phyloP scores from a whole-genome alignment of 192 early-diverging fungal species.

The Linderina pennispora region DNA sequence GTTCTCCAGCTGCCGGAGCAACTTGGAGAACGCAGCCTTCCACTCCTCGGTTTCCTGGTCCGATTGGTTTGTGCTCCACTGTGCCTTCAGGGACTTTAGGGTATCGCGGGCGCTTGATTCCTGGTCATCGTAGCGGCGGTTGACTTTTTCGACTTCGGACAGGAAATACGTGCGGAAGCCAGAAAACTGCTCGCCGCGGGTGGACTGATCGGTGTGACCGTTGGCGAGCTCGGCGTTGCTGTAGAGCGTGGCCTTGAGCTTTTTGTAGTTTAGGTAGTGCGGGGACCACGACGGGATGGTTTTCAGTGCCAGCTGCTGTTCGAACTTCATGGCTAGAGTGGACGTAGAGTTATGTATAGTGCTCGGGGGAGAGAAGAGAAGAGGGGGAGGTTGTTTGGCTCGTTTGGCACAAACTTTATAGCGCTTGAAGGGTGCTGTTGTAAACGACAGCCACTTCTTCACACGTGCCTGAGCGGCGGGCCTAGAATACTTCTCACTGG shows the following conservation, averaged over 20 bases:
- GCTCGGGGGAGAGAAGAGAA: no score
- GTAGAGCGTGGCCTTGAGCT: conserved; percentile 47
- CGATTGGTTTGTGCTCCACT: conserved; percentile 17
- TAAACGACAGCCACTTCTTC: no score
- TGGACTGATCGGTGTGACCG: no score
- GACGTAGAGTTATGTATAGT: no score
- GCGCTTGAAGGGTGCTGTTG: no score
- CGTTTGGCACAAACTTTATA: no score
- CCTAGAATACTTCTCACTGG: no score
- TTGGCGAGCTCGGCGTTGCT: conserved; percentile 21
- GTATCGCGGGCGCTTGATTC: conserved; percentile 16
- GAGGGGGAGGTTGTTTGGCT: no score
- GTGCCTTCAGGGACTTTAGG: conserved; percentile 8
- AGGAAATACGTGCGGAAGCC: conserved; percentile 36
- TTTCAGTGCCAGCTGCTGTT: conserved; percentile 50
- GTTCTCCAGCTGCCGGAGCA: conserved; percentile 20
- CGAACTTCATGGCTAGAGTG: conserved; percentile 45
- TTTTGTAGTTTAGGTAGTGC: conserved; percentile 51
- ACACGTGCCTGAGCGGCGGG: no score
- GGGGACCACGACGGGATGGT: conserved; percentile 48
- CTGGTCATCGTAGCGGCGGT: conserved; percentile 46
- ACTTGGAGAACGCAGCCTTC: conserved; percentile 15
- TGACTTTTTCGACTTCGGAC: conserved; percentile 49
- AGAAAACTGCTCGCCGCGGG: conserved; percentile 15
- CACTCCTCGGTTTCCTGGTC: conserved; percentile 1